Conservation (phyloP, 2,329 filamentous ascomycete genomes). For the Apiospora saccharicola region DNA sequence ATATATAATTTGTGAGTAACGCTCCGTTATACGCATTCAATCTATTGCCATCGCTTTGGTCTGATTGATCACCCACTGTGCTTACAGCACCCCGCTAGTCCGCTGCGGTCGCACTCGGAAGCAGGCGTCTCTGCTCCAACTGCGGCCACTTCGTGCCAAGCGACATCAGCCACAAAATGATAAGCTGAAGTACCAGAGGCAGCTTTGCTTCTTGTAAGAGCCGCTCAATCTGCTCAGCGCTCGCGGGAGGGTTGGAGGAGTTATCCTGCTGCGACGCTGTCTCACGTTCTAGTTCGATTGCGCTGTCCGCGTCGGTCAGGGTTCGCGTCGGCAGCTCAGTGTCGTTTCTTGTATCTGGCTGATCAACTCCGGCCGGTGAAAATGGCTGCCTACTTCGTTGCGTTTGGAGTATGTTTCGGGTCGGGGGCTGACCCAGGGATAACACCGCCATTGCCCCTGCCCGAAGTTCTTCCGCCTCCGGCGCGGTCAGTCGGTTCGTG, state of each 20-base stretch:
- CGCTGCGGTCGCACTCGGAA: background rate
- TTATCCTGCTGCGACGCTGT: background rate
- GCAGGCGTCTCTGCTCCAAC: background rate
- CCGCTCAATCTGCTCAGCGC: conserved; percentile 20
- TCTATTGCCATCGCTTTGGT: no score
- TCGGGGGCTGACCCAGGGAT: background rate
- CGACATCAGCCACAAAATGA: conserved; percentile 28
- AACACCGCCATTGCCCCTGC: background rate
- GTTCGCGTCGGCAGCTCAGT: background rate
- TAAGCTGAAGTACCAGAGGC: conserved; percentile 18
- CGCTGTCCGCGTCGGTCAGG: background rate
- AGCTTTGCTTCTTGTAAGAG: conserved; percentile 19
- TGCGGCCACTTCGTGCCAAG: background rate
- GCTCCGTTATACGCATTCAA: no score
- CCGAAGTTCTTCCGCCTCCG: background rate
- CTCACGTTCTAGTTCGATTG: background rate
- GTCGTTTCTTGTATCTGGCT: background rate
- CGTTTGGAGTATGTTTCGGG: background rate
- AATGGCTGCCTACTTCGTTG: background rate
- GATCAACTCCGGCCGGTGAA: background rate
- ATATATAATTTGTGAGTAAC: no score
- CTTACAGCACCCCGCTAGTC: background rate
- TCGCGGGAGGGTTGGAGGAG: background rate
- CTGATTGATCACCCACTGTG: no score
- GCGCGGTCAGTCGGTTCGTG: background rate